Conservation (phyloP, 306 rosid species). For the Hippophae rhamnoides region DNA sequence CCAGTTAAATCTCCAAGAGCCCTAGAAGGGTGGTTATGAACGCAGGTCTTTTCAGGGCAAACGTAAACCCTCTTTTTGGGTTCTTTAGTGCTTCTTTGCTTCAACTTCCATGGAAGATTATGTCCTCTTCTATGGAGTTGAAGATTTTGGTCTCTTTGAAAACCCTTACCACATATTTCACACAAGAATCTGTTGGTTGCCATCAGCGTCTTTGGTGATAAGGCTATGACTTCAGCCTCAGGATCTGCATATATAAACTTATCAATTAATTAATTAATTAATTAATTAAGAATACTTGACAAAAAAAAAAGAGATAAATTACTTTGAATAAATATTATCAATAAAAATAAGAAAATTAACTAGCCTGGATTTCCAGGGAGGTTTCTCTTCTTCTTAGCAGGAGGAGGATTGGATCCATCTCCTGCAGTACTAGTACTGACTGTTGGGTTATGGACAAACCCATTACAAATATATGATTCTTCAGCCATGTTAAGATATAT, state of each 20-base stretch:
- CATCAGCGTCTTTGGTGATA: constrained; percentile 80
- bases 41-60: constrained; percentile 76
- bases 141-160: constrained; percentile 83
- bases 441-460: constrained; percentile 38
- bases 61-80: constrained; percentile 67
- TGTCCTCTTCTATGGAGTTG: constrained; percentile 83
- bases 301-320: too few species aligned
- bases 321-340: not conserved
- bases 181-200: constrained; percentile 82
- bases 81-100: constrained; percentile 70
- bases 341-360: constrained; percentile 1
- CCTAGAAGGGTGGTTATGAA: constrained; percentile 66
- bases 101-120: constrained; percentile 88
- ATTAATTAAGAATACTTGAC: not conserved
- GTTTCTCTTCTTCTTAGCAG: constrained; percentile 69
- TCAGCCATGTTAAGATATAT: not conserved
- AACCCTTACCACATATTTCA: constrained; percentile 80
- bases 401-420: constrained; percentile 32
- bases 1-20: constrained; percentile 87
- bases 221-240: constrained; percentile 81
- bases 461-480: constrained; percentile 30
- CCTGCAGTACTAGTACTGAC: not conserved
- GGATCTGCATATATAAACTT: constrained; percentile 42
- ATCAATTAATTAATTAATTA: too few species aligned
- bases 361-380: constrained; percentile 94